Percentiles rank a stretch among this genome's conserved stretches.
These are phyloP conservation scores for Aspergillaceae sp. DNA, from an alignment of 2,329 filamentous ascomycete genomes.

Conservation along the genomic window DNA sequence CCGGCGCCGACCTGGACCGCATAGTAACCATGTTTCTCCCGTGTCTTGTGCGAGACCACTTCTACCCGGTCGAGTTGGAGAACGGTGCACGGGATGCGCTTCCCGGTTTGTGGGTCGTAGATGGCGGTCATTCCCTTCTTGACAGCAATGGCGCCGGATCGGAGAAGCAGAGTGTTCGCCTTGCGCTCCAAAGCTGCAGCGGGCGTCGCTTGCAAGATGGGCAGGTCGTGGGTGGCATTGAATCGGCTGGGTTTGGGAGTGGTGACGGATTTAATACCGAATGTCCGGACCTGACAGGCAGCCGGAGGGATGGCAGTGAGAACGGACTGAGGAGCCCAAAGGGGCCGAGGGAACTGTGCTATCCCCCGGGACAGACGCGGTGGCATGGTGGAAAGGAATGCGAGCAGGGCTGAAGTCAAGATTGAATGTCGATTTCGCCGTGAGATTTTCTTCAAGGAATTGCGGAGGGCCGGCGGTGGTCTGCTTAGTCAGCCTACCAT, in stretches of 20 bases:
- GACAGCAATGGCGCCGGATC: conserved; percentile 72
- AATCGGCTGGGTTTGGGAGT: conserved; percentile 45
- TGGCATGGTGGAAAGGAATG: conserved; percentile 20
- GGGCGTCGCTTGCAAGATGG: conserved; percentile 47
- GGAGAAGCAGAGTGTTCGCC: conserved; percentile 51
- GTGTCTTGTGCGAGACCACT: conserved; percentile 78
- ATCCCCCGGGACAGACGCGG: conserved; percentile 27
- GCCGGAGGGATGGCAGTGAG: conserved; percentile 11
- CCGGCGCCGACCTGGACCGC: conserved; percentile 85
- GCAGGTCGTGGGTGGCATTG: conserved; percentile 43
- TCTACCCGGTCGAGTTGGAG: conserved; percentile 89
- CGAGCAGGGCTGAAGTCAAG: background rate
- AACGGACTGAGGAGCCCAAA: conserved; percentile 17
- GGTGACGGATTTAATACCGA: conserved; percentile 52
- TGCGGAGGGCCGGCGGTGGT: conserved; percentile 2
- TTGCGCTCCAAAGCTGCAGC: conserved; percentile 54
- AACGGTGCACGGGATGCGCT: conserved; percentile 77
- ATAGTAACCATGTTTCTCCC: conserved; percentile 76
- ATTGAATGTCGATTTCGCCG: background rate
- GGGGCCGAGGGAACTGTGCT: conserved; percentile 19
- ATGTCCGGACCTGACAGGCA: conserved; percentile 22
- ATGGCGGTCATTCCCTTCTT: conserved; percentile 97
- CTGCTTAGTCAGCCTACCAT: background rate
- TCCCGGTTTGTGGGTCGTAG: conserved; percentile 66
- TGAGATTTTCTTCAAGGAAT: conserved; percentile 6